Base-by-base conservation (phyloP, 768 basidiomycete species). In the Cystofilobasidium ferigula region DNA sequence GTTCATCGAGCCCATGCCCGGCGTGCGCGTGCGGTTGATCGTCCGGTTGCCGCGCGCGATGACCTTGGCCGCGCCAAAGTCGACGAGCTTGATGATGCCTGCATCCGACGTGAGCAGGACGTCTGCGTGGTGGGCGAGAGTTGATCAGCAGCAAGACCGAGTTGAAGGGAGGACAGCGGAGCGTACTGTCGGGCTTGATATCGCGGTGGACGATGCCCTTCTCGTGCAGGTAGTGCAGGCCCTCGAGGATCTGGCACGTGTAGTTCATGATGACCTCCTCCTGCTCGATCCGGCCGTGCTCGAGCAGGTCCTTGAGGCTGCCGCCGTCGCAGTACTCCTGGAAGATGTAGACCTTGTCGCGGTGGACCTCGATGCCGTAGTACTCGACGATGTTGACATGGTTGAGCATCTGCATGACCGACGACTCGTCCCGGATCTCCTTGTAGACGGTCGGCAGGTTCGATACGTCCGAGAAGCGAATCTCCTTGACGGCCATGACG, bases 401-500 rank as follows among this genome's bases (percentile, higher is more conserved):
- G 69, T 89, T 88, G 30, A 98, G 81, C 84, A 98, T 86, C 76
- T 93, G 90, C 95, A 99, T 99, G 63, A 99, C 91, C 70, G 84
- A 86, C 63, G 95, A 84, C 77, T 99, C 95, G 74, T 98, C 92
- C 74, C 85, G 87, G 77, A 98, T 95, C 73, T 93, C 89, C 61
- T 88, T 82, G 78, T 90, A 89, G 32, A 98, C 81, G 69, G 84
- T 89, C 4, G 93, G 88, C 60, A 90, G 78, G 24, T 89, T 89
- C 7, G 89, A 85, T 16, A 94, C 79, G 74, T 97, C 94, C 74
- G 93, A 91, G 76, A 93, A 94, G 67, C 91, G 90, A 75, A 98
- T 91, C 78, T 98, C 95, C 78, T 99, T 99, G 72, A 97, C 95
- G 12, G 95, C 95, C 92, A 99, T 97, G 68, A 97, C 84, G 48